phyloP scores from a whole-genome alignment of 371 early-diverging fungal species.

The Apophysomyces elegans region DNA sequence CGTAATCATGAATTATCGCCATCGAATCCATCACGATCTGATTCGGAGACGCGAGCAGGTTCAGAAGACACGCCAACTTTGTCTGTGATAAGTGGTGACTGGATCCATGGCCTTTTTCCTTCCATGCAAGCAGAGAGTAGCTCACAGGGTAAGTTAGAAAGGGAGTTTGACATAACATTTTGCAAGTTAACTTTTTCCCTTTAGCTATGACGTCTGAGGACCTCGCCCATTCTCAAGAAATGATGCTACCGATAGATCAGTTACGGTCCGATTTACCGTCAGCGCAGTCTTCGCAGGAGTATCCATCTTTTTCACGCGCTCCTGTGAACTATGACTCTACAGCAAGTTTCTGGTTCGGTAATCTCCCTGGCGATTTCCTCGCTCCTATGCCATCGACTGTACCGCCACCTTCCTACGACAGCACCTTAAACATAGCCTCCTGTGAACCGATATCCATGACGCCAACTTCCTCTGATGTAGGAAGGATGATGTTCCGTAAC shows the following conservation, averaged over 20 bases:
- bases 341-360: slow-evolving; percentile 19
- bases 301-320: neutral
- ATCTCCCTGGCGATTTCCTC: slow-evolving; percentile 16
- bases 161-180: slow-evolving; percentile 1
- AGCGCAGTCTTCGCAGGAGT: slow-evolving; percentile 14
- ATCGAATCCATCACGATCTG: neutral
- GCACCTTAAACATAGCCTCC: neutral
- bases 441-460: slow-evolving; percentile 6
- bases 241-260: slow-evolving; percentile 25
- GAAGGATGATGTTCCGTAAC: slow-evolving; percentile 39
- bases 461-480: slow-evolving; percentile 4
- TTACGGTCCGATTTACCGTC: neutral
- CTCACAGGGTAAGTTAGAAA: slow-evolving; percentile 19
- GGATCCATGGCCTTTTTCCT: slow-evolving; percentile 47
- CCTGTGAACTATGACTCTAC: neutral
- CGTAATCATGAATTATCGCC: slow-evolving; percentile 14
- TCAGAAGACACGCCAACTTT: slow-evolving; percentile 34
- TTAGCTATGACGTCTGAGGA: neutral
- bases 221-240: slow-evolving; percentile 11
- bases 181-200: neutral
- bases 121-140: slow-evolving; percentile 20
- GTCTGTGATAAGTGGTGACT: slow-evolving; percentile 36
- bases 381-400: neutral
- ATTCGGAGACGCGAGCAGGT: slow-evolving; percentile 1
- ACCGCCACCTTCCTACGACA: neutral